phyloP scores from a whole-genome alignment of 1,139 yeast genomes.

The Arxiozyma telluris region DNA sequence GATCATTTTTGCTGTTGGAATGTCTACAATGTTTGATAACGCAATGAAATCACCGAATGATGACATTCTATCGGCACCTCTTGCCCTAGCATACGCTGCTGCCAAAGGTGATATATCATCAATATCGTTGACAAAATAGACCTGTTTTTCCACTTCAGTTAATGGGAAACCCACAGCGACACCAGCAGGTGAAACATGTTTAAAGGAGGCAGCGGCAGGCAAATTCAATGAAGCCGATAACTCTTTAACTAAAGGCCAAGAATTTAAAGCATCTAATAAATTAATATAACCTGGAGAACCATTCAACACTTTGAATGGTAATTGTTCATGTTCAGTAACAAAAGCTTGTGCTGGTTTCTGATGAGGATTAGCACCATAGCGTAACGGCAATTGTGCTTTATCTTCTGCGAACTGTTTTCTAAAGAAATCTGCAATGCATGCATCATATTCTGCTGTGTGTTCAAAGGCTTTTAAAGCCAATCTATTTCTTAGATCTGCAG shows the following conservation, averaged over 20 bases:
- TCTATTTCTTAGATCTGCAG: slow-evolving; percentile 65
- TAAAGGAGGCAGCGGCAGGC: slow-evolving; percentile 98
- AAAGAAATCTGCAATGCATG: slow-evolving; percentile 92
- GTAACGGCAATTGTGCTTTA: slow-evolving; percentile 77
- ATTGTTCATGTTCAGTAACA: slow-evolving; percentile 66
- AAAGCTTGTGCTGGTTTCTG: slow-evolving; percentile 98
- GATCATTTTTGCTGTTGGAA: slow-evolving; percentile 93
- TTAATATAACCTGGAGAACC: slow-evolving; percentile 98
- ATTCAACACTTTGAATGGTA: slow-evolving; percentile 86
- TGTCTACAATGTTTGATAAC: slow-evolving; percentile 87
- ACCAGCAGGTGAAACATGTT: slow-evolving; percentile 99
- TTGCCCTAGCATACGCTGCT: slow-evolving; percentile 96
- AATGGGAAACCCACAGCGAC: slow-evolving; percentile 95
- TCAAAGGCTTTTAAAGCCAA: slow-evolving; percentile 95
- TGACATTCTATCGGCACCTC: slow-evolving; percentile 99
- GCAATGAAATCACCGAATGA: slow-evolving; percentile 98
- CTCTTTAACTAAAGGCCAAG: slow-evolving; percentile 98
- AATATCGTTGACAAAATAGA: slow-evolving; percentile 89
- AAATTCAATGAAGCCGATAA: slow-evolving; percentile 85
- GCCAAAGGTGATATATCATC: slow-evolving; percentile 95
- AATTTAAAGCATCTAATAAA: slow-evolving; percentile 88
- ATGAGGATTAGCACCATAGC: slow-evolving; percentile 98
- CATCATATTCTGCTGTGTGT: slow-evolving; percentile 96
- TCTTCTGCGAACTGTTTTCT: slow-evolving; percentile 94
- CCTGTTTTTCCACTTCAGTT: slow-evolving; percentile 81